Conservation (phyloP, 768 basidiomycete genomes). For the Rhizopogon salebrosus region DNA sequence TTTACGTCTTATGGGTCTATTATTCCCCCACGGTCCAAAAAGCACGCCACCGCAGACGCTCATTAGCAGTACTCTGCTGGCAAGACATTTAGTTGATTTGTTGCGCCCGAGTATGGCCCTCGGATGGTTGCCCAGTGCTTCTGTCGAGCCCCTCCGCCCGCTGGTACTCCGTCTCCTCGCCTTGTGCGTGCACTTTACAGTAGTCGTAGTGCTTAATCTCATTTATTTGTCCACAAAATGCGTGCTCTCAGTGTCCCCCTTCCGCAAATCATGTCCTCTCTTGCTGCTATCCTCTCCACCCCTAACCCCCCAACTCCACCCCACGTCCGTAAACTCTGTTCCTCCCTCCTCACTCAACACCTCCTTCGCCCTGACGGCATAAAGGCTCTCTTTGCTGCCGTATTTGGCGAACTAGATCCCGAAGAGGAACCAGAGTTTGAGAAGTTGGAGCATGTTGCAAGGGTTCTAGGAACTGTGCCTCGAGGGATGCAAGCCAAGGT, state of each 20-base stretch:
- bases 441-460: conserved; percentile 70
- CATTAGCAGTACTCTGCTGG: conserved; percentile 53
- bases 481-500: conserved; percentile 51
- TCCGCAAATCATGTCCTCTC: conserved; percentile 57
- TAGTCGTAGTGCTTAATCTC: conserved; percentile 2
- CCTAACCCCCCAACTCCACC: conserved; percentile 29
- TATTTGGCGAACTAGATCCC: conserved; percentile 59
- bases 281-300: conserved; percentile 53
- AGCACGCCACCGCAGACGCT: conserved; percentile 49
- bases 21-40: conserved; percentile 51
- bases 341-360: conserved; percentile 63
- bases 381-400: conserved; percentile 58
- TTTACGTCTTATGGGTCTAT: conserved; percentile 38
- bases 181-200: conserved; percentile 43
- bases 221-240: background rate
- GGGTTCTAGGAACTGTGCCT: conserved; percentile 61
- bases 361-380: conserved; percentile 68
- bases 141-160: conserved; percentile 45
- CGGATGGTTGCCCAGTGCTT: conserved; percentile 65
- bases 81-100: conserved; percentile 54
- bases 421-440: conserved; percentile 52
- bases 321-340: conserved; percentile 56
- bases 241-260: conserved; percentile 44
- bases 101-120: conserved; percentile 56
- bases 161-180: conserved; percentile 51